A percentile compares a stretch with the other conserved stretches of the same genome.
Conservation (phyloP, 352 stramenopile genomes). For the Albugo candida region DNA sequence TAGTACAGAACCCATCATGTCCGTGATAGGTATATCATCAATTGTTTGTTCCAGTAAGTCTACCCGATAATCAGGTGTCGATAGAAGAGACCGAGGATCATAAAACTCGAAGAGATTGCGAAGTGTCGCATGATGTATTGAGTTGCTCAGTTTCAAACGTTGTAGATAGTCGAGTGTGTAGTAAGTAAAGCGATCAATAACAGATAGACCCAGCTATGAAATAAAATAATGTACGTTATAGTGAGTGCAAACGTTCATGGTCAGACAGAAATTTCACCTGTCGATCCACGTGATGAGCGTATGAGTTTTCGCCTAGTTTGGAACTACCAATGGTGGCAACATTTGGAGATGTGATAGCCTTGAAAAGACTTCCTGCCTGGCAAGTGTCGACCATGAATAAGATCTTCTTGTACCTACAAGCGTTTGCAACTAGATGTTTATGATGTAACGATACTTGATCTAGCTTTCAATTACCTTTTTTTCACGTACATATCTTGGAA, state of each 20-base stretch:
- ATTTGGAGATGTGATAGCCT: conserved; percentile 72
- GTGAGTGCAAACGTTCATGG: not conserved
- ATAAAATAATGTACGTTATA: not conserved
- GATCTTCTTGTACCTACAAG: conserved; percentile 80
- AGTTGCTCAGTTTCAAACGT: conserved; percentile 58
- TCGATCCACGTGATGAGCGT: conserved; percentile 80
- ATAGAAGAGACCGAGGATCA: conserved; percentile 66
- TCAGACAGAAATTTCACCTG: conserved; percentile 16
- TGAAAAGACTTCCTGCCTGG: conserved; percentile 86
- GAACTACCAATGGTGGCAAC: conserved; percentile 87
- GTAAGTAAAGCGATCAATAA: conserved; percentile 83
- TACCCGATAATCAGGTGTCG: conserved; percentile 53
- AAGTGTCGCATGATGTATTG: conserved; percentile 38
- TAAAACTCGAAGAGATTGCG: conserved; percentile 66
- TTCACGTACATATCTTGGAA: conserved; percentile 90
- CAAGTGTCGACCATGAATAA: conserved; percentile 97
- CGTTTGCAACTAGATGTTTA: not conserved
- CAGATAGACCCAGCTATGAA: conserved; percentile 48
- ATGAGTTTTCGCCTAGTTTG: conserved; percentile 85
- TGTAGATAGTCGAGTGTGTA: conserved; percentile 77
- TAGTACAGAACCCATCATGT: conserved; percentile 79
- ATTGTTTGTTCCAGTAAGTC: conserved; percentile 55
- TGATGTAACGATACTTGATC: not conserved
- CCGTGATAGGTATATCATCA: conserved; percentile 57
- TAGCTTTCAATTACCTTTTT: conserved; percentile 28